Evolutionary conservation across 176 grass and related monocot genomes (phyloP), one percentile per base, ranked within the genome.

Genomic region (Saccharum spontaneum): DNA sequence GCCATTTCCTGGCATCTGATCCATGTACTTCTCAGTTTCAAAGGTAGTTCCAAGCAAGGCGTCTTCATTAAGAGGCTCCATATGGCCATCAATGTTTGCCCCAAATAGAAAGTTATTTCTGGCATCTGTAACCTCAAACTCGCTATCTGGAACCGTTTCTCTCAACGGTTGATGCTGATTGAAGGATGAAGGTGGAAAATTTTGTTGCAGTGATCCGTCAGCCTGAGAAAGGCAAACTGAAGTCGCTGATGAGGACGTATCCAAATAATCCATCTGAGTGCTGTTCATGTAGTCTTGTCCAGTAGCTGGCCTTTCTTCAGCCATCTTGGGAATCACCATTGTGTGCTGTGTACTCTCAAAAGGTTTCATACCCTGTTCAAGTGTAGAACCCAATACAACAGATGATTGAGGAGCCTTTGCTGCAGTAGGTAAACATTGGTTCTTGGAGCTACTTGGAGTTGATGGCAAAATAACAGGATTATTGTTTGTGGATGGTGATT

Each of bases 201-300:
- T 90, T 62, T 94, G 93, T 77, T 83, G 93, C 79, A 92, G 83
- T 57, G 87, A 77, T 83, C 85, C 87, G 68, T 94, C 90, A 83
- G 90, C 74, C 75, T 92, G 93, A 77, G 93, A 94, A 77, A 94
- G 87, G 76, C 93, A 92, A 64, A 88, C 87, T 10, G 93, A 94
- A 75, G 93, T 94, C 68, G 87, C 93, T 63, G 93, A 94, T 63
- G 93, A 94, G 64, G 93, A 90, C 7, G 93, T 92, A 66, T 94
- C 93, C 79, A 94, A 88, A 78, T 83, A 92, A 81, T 94, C 93
- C 55, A 90, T 71, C 18, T 92, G 85, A 73, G 73, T 82, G 31
- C 77, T 94, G 71, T 84, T 89, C 68, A 87, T 75, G 78, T 90
- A 86, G 59, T 85, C 83, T 80, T 85, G 89, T 40, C 82, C 79